Conservation (phyloP, 177 flowering plant species). For the Vitis hybrid region DNA sequence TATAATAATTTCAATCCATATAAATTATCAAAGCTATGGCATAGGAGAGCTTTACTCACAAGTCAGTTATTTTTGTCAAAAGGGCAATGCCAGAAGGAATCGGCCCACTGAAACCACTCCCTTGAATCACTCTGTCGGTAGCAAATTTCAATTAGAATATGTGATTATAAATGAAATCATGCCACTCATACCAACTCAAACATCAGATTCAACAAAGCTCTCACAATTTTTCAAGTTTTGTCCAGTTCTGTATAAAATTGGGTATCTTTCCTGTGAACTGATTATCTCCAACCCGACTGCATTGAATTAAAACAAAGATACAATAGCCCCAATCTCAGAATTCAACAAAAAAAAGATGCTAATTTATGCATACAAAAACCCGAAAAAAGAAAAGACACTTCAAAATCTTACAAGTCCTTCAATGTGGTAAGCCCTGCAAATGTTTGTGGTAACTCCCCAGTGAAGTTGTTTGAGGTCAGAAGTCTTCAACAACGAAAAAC, state of each 20-base stretch:
- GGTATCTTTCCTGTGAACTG: conserved; percentile 50
- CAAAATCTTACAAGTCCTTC: conserved; percentile 30
- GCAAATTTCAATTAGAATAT: too few species aligned
- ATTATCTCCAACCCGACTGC: conserved; percentile 49
- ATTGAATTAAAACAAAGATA: not conserved
- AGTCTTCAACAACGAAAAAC: conserved; percentile 25
- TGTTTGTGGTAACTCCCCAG: conserved; percentile 44
- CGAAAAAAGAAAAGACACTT: not conserved
- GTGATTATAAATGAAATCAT: too few species aligned
- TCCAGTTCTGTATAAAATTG: conserved; percentile 47
- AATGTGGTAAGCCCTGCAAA: conserved; percentile 33
- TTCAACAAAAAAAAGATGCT: too few species aligned
- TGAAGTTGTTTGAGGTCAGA: conserved; percentile 50
- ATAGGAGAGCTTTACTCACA: too few species aligned
- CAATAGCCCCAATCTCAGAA: too few species aligned
- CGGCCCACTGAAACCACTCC: too few species aligned
- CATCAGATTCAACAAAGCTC: not conserved
- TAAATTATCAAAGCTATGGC: too few species aligned
- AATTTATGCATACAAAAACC: too few species aligned
- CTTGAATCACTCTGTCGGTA: too few species aligned
- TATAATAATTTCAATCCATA: too few species aligned
- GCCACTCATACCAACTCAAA: not conserved
- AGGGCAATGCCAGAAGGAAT: too few species aligned
- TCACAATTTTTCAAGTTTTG: conserved; percentile 39
- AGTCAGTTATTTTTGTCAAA: too few species aligned